phyloP scores from a whole-genome alignment of 257 asterid genomes.

The Lycium ferocissimum region DNA sequence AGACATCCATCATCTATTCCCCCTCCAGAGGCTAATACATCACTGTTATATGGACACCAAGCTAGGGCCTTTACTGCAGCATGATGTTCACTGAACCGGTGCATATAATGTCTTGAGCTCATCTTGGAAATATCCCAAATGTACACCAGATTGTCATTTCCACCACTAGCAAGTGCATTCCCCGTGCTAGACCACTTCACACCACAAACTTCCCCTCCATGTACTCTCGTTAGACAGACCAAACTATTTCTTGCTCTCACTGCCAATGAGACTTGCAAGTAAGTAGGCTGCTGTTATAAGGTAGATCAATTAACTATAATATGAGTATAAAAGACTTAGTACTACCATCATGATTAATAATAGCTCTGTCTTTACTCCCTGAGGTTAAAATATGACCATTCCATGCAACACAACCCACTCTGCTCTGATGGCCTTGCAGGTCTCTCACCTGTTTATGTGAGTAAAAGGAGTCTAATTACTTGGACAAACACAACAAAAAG shows the following conservation, averaged over 20 bases:
- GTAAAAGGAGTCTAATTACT: neutral
- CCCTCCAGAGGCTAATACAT: slow-evolving; percentile 84
- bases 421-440: slow-evolving; percentile 55
- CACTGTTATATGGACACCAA: slow-evolving; percentile 74
- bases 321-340: neutral
- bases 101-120: slow-evolving; percentile 51
- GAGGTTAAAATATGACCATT: slow-evolving; percentile 64
- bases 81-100: slow-evolving; percentile 52
- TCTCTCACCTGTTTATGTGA: slow-evolving; percentile 54
- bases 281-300: neutral
- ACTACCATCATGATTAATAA: slow-evolving; percentile 76
- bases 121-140: slow-evolving; percentile 70
- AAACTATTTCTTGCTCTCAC: slow-evolving; percentile 68
- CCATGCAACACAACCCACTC: slow-evolving; percentile 75
- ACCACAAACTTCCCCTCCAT: slow-evolving; percentile 62
- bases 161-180: slow-evolving; percentile 70
- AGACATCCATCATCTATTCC: slow-evolving; percentile 62
- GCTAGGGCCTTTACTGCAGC: slow-evolving; percentile 90
- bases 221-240: slow-evolving; percentile 46
- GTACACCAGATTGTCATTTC: slow-evolving; percentile 62
- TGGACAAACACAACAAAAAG: neutral
- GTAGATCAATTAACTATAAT: neutral
- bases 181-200: slow-evolving; percentile 77
- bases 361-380: slow-evolving; percentile 65
- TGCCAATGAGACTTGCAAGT: slow-evolving; percentile 31